phyloP scores from a whole-genome alignment of 306 rosid genomes.

The Pachyrhizus erosus region DNA sequence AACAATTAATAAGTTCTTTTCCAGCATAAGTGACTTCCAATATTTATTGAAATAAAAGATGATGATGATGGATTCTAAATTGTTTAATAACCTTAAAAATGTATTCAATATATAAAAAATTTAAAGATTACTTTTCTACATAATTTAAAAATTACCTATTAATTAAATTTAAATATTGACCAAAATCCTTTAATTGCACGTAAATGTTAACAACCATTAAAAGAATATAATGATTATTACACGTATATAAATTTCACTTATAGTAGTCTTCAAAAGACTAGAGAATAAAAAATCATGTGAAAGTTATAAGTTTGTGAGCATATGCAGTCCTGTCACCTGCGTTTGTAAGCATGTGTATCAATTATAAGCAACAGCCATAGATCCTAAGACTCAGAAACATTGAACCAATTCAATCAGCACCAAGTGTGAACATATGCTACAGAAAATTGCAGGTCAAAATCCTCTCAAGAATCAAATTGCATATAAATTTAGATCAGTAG shows the following conservation, averaged over 20 bases:
- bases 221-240: not conserved
- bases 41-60: not conserved
- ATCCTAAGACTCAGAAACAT: conserved; percentile 20
- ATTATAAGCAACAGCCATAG: not conserved
- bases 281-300: not conserved
- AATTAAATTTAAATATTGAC: not conserved
- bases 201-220: not conserved
- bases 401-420: conserved; percentile 25
- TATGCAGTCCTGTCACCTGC: not conserved
- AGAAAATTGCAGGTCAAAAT: not conserved
- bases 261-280: not conserved
- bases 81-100: not conserved
- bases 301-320: conserved; percentile 5
- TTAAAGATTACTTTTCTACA: not conserved
- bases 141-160: not conserved
- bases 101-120: not conserved
- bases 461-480: conserved; percentile 23
- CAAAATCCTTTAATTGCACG: not conserved
- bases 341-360: not conserved
- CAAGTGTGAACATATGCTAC: not conserved
- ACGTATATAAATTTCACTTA: not conserved
- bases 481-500: not conserved
- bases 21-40: not conserved
- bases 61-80: not conserved
- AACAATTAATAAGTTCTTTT: not conserved